phyloP scores from a whole-genome alignment of 2,329 filamentous ascomycete genomes.

The Cladophialophora psammophila region DNA sequence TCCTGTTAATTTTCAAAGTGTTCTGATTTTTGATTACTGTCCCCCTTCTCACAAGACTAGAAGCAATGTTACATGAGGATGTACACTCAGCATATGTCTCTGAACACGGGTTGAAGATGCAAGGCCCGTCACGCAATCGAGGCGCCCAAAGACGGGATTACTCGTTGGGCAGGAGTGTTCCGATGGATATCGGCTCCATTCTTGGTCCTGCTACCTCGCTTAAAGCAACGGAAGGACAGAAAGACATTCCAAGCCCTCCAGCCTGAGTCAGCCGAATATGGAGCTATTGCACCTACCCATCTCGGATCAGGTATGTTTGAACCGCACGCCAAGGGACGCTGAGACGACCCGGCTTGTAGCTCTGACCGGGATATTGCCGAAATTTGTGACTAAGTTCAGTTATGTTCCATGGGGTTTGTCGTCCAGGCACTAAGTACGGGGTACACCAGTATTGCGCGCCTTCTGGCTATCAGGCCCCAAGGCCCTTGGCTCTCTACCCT shows the following conservation, averaged over 20 bases:
- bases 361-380: conserved; percentile 18
- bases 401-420: conserved; percentile 1
- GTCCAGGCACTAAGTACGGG: not conserved
- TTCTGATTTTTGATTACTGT: not conserved
- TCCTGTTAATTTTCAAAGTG: not conserved
- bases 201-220: not conserved
- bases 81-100: not conserved
- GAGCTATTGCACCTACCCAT: not conserved
- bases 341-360: not conserved
- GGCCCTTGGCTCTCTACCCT: not conserved
- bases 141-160: not conserved
- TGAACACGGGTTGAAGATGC: not conserved
- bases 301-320: not conserved
- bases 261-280: conserved; percentile 5
- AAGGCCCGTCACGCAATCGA: not conserved
- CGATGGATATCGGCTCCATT: not conserved
- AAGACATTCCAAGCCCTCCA: not conserved
- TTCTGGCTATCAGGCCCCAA: not conserved
- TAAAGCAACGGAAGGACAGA: not conserved
- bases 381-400: not conserved
- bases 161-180: not conserved
- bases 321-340: not conserved
- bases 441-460: not conserved
- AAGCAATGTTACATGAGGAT: not conserved
- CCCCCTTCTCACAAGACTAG: not conserved